phyloP scores from a whole-genome alignment of 2,329 filamentous ascomycete species.

The Sphaerulina populicola region DNA sequence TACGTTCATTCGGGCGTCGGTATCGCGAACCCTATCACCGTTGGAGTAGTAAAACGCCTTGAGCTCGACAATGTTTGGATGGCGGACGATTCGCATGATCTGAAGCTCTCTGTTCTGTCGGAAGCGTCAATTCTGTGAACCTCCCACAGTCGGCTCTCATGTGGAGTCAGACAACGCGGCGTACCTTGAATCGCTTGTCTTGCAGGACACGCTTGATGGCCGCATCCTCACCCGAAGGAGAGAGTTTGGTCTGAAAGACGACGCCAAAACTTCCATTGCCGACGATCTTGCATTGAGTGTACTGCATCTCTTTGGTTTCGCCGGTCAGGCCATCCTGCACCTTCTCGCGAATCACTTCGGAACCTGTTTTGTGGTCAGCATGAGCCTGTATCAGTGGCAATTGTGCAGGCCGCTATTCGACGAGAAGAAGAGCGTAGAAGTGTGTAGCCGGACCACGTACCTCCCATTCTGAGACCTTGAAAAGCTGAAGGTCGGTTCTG shows the following conservation, averaged over 20 bases:
- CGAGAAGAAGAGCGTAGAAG: not conserved
- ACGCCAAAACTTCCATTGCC: slow-evolving; percentile 98
- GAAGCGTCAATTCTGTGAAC: slow-evolving; percentile 25
- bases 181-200: slow-evolving; percentile 98
- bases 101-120: slow-evolving; percentile 91
- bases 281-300: slow-evolving; percentile 99
- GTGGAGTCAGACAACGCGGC: not conserved
- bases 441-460: slow-evolving; percentile 49
- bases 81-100: slow-evolving; percentile 98
- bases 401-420: not conserved
- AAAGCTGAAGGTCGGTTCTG: slow-evolving; percentile 88
- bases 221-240: slow-evolving; percentile 94
- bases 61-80: slow-evolving; percentile 96
- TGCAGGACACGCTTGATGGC: slow-evolving; percentile 98
- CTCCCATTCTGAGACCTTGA: slow-evolving; percentile 86
- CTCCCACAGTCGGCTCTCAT: not conserved
- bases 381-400: not conserved
- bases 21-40: slow-evolving; percentile 69
- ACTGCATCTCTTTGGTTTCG: slow-evolving; percentile 92
- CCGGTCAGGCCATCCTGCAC: slow-evolving; percentile 97
- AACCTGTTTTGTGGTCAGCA: slow-evolving; percentile 4
- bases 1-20: slow-evolving; percentile 32
- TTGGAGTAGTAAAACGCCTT: slow-evolving; percentile 99
- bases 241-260: slow-evolving; percentile 97
- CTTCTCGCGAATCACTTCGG: slow-evolving; percentile 97